Conservation (phyloP, 305 asterid genomes). For the Fraxinus sp. region DNA sequence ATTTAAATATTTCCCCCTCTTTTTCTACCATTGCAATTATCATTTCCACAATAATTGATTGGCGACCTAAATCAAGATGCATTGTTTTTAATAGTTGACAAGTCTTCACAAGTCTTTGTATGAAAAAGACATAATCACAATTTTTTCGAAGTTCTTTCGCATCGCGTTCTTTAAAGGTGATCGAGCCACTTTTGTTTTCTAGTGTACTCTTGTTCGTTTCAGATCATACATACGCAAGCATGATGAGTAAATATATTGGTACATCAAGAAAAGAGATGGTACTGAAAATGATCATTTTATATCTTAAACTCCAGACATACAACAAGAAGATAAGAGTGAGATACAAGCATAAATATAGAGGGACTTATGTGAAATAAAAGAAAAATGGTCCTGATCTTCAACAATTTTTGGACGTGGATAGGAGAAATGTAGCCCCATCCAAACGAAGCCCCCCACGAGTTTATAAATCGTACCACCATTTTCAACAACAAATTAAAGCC, state of each 20-base stretch:
- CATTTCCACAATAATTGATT: background rate
- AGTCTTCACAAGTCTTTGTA: too few relatives aligned
- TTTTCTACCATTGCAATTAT: background rate
- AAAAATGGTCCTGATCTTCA: background rate
- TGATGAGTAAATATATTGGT: background rate
- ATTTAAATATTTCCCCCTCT: background rate
- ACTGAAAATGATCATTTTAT: background rate
- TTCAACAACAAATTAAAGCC: background rate
- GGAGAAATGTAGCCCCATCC: background rate
- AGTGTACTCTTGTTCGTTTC: background rate
- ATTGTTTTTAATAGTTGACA: too few relatives aligned
- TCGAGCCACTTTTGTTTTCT: background rate
- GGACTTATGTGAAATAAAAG: background rate
- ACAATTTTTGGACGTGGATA: background rate
- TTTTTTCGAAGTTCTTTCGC: background rate
- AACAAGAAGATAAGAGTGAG: background rate
- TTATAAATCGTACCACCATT: background rate
- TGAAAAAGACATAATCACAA: too few relatives aligned
- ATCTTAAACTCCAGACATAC: background rate
- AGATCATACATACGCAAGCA: too few relatives aligned
- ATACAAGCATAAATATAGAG: background rate
- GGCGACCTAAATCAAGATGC: background rate
- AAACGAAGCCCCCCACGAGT: background rate
- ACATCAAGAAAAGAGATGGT: background rate
- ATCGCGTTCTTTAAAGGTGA: too few relatives aligned